Conservation (phyloP, 2,329 filamentous ascomycete genomes). For the Fusarium secorum region DNA sequence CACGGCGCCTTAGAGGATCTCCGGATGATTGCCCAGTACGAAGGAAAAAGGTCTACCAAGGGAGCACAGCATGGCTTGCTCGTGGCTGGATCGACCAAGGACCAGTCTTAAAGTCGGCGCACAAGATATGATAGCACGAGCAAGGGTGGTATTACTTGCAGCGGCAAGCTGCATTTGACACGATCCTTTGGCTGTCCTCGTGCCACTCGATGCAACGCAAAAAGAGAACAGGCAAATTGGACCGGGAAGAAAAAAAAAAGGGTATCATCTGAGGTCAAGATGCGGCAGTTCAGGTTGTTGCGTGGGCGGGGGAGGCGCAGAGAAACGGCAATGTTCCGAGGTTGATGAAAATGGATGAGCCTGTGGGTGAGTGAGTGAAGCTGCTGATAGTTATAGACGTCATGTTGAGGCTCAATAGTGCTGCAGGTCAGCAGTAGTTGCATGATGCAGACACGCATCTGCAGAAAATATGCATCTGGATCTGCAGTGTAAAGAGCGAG, state of each 20-base stretch:
- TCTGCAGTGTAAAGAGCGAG: slow-evolving; percentile 6
- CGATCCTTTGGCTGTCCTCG: slow-evolving; percentile 33
- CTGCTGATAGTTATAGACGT: background rate
- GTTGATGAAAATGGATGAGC: background rate
- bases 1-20: background rate
- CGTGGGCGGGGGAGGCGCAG: slow-evolving; percentile 25
- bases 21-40: slow-evolving; percentile 6
- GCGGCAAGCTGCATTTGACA: slow-evolving; percentile 40
- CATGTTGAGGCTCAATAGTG: slow-evolving; percentile 40
- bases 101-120: background rate
- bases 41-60: background rate
- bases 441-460: slow-evolving; percentile 32
- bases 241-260: slow-evolving; percentile 5
- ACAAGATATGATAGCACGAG: background rate
- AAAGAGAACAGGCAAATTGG: slow-evolving; percentile 22
- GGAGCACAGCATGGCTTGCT: slow-evolving; percentile 2
- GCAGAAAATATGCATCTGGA: slow-evolving; percentile 29
- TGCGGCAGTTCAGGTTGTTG: background rate
- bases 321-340: slow-evolving; percentile 14
- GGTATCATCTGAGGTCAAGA: slow-evolving; percentile 20
- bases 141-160: slow-evolving; percentile 37
- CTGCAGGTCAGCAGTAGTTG: slow-evolving; percentile 37
- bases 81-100: slow-evolving; percentile 3
- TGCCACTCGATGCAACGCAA: slow-evolving; percentile 35
- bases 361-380: background rate